Conservation (phyloP, 768 basidiomycete genomes). For the Trametes meyenii region DNA sequence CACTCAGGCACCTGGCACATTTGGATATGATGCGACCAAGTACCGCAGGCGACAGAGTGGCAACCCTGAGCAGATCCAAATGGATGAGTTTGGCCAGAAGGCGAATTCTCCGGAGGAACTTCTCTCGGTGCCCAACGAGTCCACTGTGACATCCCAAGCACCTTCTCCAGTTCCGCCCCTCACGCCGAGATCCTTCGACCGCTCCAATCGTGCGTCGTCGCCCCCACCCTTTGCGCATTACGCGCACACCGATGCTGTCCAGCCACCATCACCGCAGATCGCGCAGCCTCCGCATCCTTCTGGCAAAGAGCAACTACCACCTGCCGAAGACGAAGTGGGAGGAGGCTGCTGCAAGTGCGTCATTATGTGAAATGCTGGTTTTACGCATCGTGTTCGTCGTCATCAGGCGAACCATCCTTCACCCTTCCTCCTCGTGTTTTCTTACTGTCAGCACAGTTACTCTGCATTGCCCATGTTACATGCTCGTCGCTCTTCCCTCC, state of each 20-base stretch:
- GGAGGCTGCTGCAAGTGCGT: conserved; percentile 82
- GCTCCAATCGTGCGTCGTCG: conserved; percentile 44
- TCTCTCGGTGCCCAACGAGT: conserved; percentile 25
- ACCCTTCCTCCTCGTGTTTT: not conserved
- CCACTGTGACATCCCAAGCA: conserved; percentile 17
- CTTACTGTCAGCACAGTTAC: not conserved
- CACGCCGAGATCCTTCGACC: conserved; percentile 33
- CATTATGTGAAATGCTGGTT: conserved; percentile 65
- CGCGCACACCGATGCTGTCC: conserved; percentile 11
- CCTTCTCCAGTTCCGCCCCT: conserved; percentile 33
- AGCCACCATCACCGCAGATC: conserved; percentile 13
- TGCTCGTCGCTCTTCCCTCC: conserved; percentile 8
- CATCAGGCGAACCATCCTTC: not conserved
- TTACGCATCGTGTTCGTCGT: not conserved
- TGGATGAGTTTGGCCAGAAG: conserved; percentile 67
- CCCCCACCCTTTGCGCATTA: conserved; percentile 72
- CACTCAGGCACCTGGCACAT: conserved; percentile 72
- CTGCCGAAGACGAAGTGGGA: conserved; percentile 50
- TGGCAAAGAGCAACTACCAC: conserved; percentile 22
- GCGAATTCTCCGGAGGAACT: not conserved
- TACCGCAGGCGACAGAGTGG: conserved; percentile 48
- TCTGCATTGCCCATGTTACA: conserved; percentile 9
- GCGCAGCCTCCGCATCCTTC: conserved; percentile 30
- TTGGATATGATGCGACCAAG: conserved; percentile 76
- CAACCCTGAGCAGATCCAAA: conserved; percentile 46